A percentile compares a stretch with the other conserved stretches of the same genome.
phyloP scores from a whole-genome alignment of 176 grass and related monocot genomes.

The Pharus latifolius region DNA sequence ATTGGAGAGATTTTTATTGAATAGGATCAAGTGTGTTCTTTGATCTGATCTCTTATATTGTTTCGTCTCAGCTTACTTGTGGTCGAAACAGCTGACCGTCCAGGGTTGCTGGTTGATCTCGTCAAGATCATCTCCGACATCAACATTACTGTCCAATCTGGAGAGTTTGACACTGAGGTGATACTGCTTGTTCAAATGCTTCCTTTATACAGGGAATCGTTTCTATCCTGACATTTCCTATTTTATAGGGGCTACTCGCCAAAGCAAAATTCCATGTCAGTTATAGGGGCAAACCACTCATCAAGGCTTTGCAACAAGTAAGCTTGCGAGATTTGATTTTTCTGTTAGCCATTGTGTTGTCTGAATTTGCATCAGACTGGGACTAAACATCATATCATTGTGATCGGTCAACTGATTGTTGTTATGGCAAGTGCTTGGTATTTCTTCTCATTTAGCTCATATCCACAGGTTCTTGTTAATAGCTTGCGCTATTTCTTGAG shows the following conservation, averaged over 20 bases:
- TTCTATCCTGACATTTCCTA: slow-evolving; percentile 15
- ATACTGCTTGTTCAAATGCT: not conserved
- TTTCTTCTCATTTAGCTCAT: slow-evolving; percentile 12
- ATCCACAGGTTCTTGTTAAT: slow-evolving; percentile 75
- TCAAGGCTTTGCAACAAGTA: slow-evolving; percentile 65
- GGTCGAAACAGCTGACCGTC: slow-evolving; percentile 81
- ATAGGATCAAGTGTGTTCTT: no score
- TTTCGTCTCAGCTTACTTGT: slow-evolving; percentile 70
- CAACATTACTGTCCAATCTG: slow-evolving; percentile 78
- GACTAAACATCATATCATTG: not conserved
- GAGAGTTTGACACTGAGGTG: slow-evolving; percentile 97
- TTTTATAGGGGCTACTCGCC: slow-evolving; percentile 69
- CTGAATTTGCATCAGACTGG: not conserved
- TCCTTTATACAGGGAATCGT: not conserved
- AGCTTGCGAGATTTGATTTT: not conserved
- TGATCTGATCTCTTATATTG: slow-evolving; percentile 5
- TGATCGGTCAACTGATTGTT: not conserved
- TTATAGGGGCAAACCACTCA: slow-evolving; percentile 62
- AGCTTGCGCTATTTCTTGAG: slow-evolving; percentile 96
- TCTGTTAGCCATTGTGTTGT: not conserved
- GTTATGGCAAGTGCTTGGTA: not conserved
- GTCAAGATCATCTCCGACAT: slow-evolving; percentile 85
- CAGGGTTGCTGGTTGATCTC: slow-evolving; percentile 85
- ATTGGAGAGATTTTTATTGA: no score
- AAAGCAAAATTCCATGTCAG: slow-evolving; percentile 99